Evolutionary conservation across 352 stramenopile species (phyloP).

Genomic region (Phytophthora sojae): DNA sequence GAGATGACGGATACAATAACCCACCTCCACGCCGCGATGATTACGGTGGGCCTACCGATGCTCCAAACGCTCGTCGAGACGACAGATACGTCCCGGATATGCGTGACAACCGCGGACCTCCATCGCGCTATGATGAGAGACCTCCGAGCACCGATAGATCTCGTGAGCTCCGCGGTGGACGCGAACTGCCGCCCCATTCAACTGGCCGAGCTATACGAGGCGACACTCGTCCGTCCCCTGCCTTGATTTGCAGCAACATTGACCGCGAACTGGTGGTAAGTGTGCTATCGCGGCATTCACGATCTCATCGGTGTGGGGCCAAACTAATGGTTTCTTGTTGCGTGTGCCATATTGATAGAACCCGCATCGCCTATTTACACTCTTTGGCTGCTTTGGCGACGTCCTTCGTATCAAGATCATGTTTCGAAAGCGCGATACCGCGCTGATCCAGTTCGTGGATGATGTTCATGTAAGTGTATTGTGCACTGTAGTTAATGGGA

Average conservation of each 20-base stretch:
- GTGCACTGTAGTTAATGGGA: not conserved
- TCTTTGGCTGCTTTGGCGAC: conserved; percentile 88
- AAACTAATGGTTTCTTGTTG: conserved; percentile 2
- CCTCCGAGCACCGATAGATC: conserved; percentile 29
- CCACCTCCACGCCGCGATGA: conserved; percentile 31
- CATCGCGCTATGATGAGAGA: conserved; percentile 32
- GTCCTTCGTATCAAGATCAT: conserved; percentile 89
- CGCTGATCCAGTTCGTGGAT: conserved; percentile 81
- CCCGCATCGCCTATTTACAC: conserved; percentile 74
- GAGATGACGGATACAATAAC: conserved; percentile 29
- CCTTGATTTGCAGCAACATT: conserved; percentile 89
- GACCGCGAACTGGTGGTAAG: conserved; percentile 69
- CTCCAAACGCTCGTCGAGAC: conserved; percentile 22
- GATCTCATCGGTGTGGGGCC: not conserved
- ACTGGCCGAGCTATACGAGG: conserved; percentile 65
- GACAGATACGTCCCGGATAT: conserved; percentile 32
- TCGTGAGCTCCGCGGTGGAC: conserved; percentile 35
- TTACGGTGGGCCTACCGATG: conserved; percentile 21
- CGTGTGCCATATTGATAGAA: conserved; percentile 40
- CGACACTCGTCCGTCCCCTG: conserved; percentile 63
- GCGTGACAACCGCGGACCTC: conserved; percentile 26
- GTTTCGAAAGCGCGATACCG: conserved; percentile 87
- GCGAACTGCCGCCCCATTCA: conserved; percentile 61
- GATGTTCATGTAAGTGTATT: conserved; percentile 68
- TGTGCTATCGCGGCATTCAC: not conserved